Evolutionary conservation across 768 basidiomycete genomes (phyloP).

Genomic region (Artomyces pyxidatus): DNA sequence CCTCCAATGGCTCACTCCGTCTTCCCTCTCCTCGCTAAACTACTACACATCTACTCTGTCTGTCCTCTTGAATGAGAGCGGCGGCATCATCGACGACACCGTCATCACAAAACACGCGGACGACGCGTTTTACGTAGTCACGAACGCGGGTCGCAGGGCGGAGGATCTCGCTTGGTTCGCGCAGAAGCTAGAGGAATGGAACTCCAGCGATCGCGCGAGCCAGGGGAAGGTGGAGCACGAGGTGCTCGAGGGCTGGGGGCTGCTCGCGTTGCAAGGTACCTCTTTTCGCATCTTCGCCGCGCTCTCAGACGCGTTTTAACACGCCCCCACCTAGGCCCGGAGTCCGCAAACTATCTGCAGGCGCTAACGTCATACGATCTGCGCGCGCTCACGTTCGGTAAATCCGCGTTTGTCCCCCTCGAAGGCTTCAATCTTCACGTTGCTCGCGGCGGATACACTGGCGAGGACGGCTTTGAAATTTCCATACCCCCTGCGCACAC

Average conservation of each 20-base stretch:
- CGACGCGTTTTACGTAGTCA: constrained; percentile 88
- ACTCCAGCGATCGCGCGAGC: constrained; percentile 39
- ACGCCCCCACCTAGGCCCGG: constrained; percentile 50
- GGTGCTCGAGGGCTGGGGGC: constrained; percentile 75
- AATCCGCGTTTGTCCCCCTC: constrained; percentile 71
- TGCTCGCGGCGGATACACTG: constrained; percentile 93
- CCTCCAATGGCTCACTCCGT: constrained; percentile 86
- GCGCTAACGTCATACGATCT: constrained; percentile 69
- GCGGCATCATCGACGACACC: constrained; percentile 95
- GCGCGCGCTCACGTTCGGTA: constrained; percentile 70
- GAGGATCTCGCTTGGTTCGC: constrained; percentile 77
- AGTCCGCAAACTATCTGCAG: constrained; percentile 76
- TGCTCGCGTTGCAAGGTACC: constrained; percentile 85
- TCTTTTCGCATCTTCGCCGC: not conserved
- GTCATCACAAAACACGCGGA: constrained; percentile 80
- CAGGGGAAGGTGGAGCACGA: constrained; percentile 70
- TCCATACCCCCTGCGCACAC: constrained; percentile 80
- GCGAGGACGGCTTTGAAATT: constrained; percentile 99
- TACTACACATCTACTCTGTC: constrained; percentile 80
- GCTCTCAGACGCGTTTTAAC: not conserved
- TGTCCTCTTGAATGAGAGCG: constrained; percentile 78
- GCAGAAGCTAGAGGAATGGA: constrained; percentile 70
- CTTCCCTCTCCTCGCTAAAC: constrained; percentile 58
- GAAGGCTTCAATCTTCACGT: constrained; percentile 78
- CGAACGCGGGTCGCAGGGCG: constrained; percentile 84